phyloP scores from a whole-genome alignment of 768 basidiomycete species.

The Amanita muscaria region DNA sequence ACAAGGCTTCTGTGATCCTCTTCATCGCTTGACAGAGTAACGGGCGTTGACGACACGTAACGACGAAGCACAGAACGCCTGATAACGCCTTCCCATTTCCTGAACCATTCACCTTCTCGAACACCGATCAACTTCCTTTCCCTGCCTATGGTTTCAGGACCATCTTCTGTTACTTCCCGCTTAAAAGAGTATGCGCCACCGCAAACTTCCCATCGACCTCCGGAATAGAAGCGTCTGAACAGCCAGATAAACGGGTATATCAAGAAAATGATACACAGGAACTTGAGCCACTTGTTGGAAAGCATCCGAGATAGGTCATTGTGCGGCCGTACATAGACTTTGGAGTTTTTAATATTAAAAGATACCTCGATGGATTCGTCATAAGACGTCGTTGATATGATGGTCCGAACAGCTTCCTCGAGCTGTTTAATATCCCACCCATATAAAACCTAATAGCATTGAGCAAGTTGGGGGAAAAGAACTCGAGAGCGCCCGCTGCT shows the following conservation, averaged over 20 bases:
- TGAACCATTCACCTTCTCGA: slow-evolving; percentile 74
- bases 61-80: slow-evolving; percentile 43
- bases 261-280: slow-evolving; percentile 57
- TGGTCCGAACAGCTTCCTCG: slow-evolving; percentile 30
- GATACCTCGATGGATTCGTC: slow-evolving; percentile 38
- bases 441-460: slow-evolving; percentile 33
- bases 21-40: not conserved
- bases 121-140: slow-evolving; percentile 42
- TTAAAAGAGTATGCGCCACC: slow-evolving; percentile 73
- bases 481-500: not conserved
- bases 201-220: slow-evolving; percentile 68
- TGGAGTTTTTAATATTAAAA: slow-evolving; percentile 37
- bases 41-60: slow-evolving; percentile 31
- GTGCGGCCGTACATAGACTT: slow-evolving; percentile 58
- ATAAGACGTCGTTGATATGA: slow-evolving; percentile 37
- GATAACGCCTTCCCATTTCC: slow-evolving; percentile 66
- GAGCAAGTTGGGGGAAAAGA: not conserved
- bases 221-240: slow-evolving; percentile 60
- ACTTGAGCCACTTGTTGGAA: slow-evolving; percentile 62
- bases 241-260: slow-evolving; percentile 81
- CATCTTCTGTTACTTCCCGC: slow-evolving; percentile 28
- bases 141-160: slow-evolving; percentile 18
- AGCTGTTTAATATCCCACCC: slow-evolving; percentile 40
- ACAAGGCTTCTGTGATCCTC: not conserved
- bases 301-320: slow-evolving; percentile 59